Percentiles rank a stretch among this genome's conserved stretches.
These are phyloP conservation scores for Calocera viscosa DNA, from an alignment of 768 basidiomycete genomes.

Conservation along the genomic window DNA sequence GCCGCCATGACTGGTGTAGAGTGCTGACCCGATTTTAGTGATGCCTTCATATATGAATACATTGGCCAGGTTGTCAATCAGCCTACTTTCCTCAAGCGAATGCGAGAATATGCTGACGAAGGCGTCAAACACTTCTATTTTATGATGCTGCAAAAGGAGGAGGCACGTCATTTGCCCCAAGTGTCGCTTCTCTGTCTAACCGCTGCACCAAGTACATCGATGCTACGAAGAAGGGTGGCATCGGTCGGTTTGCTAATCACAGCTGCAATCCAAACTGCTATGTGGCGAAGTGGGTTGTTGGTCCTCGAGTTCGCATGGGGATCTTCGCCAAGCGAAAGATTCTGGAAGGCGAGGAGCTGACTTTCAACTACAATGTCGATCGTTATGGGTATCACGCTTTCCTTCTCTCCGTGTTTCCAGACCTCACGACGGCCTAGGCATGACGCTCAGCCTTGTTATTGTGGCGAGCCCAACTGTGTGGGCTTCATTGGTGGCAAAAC, in stretches of 20 bases:
- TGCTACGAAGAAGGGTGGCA: constrained; percentile 91
- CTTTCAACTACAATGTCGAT: constrained; percentile 99
- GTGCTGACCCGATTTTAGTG: constrained; percentile 37
- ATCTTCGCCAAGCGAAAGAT: constrained; percentile 86
- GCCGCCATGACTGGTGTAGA: not conserved
- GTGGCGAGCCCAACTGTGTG: constrained; percentile 89
- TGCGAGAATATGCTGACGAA: constrained; percentile 85
- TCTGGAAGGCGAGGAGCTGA: constrained; percentile 71
- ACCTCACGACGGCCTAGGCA: constrained; percentile 42
- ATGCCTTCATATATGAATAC: constrained; percentile 92
- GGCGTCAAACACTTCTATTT: constrained; percentile 97
- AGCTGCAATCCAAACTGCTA: constrained; percentile 96
- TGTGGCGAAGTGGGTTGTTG: constrained; percentile 96
- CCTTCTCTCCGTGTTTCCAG: not conserved
- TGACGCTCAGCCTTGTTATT: constrained; percentile 87
- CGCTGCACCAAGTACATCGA: constrained; percentile 72
- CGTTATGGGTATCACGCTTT: constrained; percentile 68
- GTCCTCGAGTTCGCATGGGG: constrained; percentile 82
- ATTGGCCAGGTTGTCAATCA: constrained; percentile 92
- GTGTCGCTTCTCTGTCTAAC: not conserved
- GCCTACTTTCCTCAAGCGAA: constrained; percentile 75
- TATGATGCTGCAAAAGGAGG: constrained; percentile 98
- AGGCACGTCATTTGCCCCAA: constrained; percentile 42
- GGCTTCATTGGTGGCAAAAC: constrained; percentile 97
- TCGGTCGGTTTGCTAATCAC: constrained; percentile 95